Conservation (phyloP, 2,329 filamentous ascomycete genomes). For the Fusarium nodosum region DNA sequence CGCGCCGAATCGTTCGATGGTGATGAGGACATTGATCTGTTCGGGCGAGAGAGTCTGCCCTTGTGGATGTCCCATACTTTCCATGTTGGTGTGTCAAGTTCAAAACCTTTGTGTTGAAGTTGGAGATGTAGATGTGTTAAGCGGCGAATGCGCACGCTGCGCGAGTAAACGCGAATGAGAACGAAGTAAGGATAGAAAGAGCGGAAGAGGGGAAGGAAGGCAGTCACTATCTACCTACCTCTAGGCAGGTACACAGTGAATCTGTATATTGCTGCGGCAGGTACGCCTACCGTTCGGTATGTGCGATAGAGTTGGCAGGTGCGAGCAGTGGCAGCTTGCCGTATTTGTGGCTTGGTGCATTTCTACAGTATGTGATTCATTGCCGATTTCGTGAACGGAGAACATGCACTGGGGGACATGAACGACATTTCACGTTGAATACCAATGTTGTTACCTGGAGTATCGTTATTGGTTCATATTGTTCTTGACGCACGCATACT, state of each 20-base stretch:
- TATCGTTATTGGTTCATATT: not conserved
- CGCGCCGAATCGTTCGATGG: conserved; percentile 67
- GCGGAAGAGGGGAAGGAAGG: not conserved
- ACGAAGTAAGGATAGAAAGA: not conserved
- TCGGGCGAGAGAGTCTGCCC: conserved; percentile 50
- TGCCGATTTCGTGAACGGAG: not conserved
- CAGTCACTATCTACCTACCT: not conserved
- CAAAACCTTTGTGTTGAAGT: conserved; percentile 6
- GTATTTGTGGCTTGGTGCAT: conserved; percentile 26
- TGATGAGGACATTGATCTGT: conserved; percentile 61
- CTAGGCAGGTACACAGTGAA: not conserved
- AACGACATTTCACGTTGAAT: not conserved
- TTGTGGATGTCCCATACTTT: conserved; percentile 15
- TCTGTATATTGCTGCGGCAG: not conserved
- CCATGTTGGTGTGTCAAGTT: conserved; percentile 30
- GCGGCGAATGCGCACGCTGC: conserved; percentile 8
- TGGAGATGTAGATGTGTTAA: conserved; percentile 3
- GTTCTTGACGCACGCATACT: not conserved
- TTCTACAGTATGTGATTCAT: conserved; percentile 18
- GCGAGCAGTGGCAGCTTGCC: conserved; percentile 33
- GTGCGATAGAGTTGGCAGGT: conserved; percentile 36
- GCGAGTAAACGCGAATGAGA: conserved; percentile 3
- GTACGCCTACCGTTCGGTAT: conserved; percentile 13
- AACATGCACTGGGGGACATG: not conserved
- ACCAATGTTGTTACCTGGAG: not conserved